Base-by-base conservation (phyloP, 805 yeast genomes). In the Saturnispora kantuleensis region DNA sequence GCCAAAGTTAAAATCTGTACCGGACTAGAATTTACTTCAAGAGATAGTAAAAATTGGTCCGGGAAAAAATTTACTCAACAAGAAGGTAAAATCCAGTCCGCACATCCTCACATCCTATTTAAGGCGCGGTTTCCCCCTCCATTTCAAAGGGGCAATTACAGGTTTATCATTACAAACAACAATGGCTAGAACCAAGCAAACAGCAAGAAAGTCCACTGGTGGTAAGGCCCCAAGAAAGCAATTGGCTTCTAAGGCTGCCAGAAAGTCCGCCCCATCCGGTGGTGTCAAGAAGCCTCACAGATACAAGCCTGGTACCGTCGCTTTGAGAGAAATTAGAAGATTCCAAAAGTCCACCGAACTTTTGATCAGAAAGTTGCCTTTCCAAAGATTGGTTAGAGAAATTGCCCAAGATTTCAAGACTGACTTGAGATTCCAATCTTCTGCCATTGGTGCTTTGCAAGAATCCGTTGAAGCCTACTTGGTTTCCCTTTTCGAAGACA, bases 401-500 rank as follows among this genome's bases (percentile, higher is more conserved):
- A 86, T 90, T 52, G 95, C 96, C 52, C 90, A 84, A 69, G 96
- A 88, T 66, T 84, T 84, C 79, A 84, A 82, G 74, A 79, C 90
- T 58, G 94, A 84, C 65, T 77, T 88, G 69, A 82, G 96, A 76
- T 90, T 93, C 82, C 97, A 90, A 70, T 84, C 96, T 47, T 84
- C 95, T 55, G 98, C 98, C 55, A 84, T 90, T 55, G 89, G 95
- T 71, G 98, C 98, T 56, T 75, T 90, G 60, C 98, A 90, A 70
- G 98, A 93, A 73, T 89, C 97, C 52, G 96, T 90, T 52, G 98
- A 90, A 76, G 97, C 97, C 62, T 93, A 88, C 78, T 76, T 93
- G 60, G 96, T 90, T 45, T 86, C 96, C 50, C 71, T 90, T 62
- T 93, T 90, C 58, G 97, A 90, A 76, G 97, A 93, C 70, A 93